phyloP scores from a whole-genome alignment of 352 stramenopile genomes.

The Globisporangium splendens region DNA sequence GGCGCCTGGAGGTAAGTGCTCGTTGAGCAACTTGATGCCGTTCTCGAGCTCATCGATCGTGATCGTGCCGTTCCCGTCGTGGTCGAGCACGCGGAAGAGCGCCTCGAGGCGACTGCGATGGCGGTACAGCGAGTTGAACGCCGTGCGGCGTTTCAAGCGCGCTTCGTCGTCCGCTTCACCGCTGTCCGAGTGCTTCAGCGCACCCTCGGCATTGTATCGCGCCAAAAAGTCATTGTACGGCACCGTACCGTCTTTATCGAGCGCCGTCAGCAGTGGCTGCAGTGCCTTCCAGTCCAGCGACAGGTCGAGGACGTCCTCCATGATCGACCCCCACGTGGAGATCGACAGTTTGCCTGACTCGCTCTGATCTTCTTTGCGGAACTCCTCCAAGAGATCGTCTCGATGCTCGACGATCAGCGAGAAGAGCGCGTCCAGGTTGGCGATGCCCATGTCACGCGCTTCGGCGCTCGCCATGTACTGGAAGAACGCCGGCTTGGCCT shows the following conservation, averaged over 20 bases:
- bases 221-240: constrained; percentile 73
- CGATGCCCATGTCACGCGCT: constrained; percentile 74
- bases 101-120: constrained; percentile 78
- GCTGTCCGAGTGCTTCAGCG: constrained; percentile 7
- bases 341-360: constrained; percentile 42
- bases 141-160: constrained; percentile 47
- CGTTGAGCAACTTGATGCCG: constrained; percentile 78
- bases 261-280: constrained; percentile 67
- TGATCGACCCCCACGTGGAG: constrained; percentile 53
- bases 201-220: constrained; percentile 69
- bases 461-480: constrained; percentile 85
- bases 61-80: constrained; percentile 80
- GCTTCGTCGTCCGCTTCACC: constrained; percentile 28
- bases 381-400: constrained; percentile 58
- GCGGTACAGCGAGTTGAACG: constrained; percentile 82
- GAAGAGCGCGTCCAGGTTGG: constrained; percentile 83
- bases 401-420: constrained; percentile 78
- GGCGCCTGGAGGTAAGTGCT: constrained; percentile 60
- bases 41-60: constrained; percentile 78
- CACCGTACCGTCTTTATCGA: constrained; percentile 65
- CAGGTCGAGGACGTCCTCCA: constrained; percentile 78
- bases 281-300: constrained; percentile 77
- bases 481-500: constrained; percentile 80
- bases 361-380: constrained; percentile 47
- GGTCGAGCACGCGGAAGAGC: constrained; percentile 80